Evolutionary conservation across 306 rosid species (phyloP).

Genomic region (Quercus suber): DNA sequence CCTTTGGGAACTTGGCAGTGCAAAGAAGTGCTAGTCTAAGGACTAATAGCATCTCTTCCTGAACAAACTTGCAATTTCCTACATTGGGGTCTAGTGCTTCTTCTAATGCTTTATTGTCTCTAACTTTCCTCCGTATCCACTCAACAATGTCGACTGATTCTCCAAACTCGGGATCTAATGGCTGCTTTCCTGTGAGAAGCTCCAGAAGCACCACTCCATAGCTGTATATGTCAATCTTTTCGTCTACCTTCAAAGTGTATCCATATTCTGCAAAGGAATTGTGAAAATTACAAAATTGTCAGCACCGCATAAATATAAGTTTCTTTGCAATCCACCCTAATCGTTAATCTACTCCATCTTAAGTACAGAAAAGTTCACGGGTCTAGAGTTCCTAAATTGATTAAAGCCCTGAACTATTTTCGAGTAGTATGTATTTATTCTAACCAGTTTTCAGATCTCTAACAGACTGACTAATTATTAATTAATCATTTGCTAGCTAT

Average conservation of each 20-base stretch:
- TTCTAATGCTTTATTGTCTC: conserved; percentile 62
- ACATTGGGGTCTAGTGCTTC: conserved; percentile 71
- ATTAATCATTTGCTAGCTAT: not conserved
- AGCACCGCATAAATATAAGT: not conserved
- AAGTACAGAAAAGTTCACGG: not conserved
- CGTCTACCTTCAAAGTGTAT: conserved; percentile 90
- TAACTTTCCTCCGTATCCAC: conserved; percentile 73
- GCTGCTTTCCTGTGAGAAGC: conserved; percentile 80
- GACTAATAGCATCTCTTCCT: conserved; percentile 90
- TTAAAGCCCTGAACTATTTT: too few relatives aligned
- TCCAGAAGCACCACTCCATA: conserved; percentile 90
- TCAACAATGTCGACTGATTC: conserved; percentile 80
- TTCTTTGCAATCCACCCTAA: not conserved
- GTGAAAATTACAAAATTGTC: not conserved
- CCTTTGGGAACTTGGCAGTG: conserved; percentile 86
- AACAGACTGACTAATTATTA: not conserved
- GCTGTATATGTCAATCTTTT: conserved; percentile 89
- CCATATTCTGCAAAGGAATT: conserved; percentile 66
- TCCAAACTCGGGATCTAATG: conserved; percentile 71
- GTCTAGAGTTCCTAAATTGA: not conserved
- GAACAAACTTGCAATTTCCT: conserved; percentile 78
- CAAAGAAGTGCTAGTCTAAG: conserved; percentile 85
- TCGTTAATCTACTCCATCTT: not conserved
- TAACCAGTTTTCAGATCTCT: not conserved
- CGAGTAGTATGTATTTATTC: not conserved